Evolutionary conservation across 805 yeast genomes (phyloP).

Genomic region (Wickerhamomyces pijperi): DNA sequence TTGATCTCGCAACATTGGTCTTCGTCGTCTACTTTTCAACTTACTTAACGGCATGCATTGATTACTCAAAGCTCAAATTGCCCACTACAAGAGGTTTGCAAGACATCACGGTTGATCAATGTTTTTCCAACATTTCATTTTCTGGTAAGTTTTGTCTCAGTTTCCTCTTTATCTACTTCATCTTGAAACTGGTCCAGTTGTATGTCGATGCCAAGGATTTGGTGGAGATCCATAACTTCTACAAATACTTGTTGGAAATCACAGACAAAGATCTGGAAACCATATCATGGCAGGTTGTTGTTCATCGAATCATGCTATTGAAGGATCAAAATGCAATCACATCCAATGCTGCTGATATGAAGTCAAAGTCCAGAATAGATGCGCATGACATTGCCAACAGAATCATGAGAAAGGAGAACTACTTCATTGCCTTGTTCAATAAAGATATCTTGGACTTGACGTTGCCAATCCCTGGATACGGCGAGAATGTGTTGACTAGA

Average conservation of each 20-base stretch:
- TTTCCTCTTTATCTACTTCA: constrained; percentile 44
- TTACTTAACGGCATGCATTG: constrained; percentile 73
- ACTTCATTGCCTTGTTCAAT: constrained; percentile 81
- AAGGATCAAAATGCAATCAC: constrained; percentile 68
- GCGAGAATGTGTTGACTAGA: constrained; percentile 48
- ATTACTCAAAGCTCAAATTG: constrained; percentile 37
- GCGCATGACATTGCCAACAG: constrained; percentile 94
- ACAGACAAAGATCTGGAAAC: constrained; percentile 82
- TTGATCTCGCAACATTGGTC: constrained; percentile 63
- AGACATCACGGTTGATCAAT: constrained; percentile 26
- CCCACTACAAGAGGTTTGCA: constrained; percentile 14
- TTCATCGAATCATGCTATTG: constrained; percentile 59
- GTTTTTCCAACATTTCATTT: constrained; percentile 34
- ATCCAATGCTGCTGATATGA: constrained; percentile 41
- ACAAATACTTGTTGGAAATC: constrained; percentile 56
- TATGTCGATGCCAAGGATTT: constrained; percentile 56
- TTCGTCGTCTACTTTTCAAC: constrained; percentile 75
- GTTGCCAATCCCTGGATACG: constrained; percentile 38
- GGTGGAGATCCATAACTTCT: constrained; percentile 68
- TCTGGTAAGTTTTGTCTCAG: constrained; percentile 50
- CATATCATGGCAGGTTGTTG: constrained; percentile 84
- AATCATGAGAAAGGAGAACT: constrained; percentile 91
- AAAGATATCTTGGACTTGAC: constrained; percentile 62
- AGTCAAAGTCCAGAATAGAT: constrained; percentile 64
- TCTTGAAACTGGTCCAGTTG: constrained; percentile 41